Evolutionary conservation across 192 early-diverging fungal species (phyloP).

Genomic region (Paraglomus brasilianum): DNA sequence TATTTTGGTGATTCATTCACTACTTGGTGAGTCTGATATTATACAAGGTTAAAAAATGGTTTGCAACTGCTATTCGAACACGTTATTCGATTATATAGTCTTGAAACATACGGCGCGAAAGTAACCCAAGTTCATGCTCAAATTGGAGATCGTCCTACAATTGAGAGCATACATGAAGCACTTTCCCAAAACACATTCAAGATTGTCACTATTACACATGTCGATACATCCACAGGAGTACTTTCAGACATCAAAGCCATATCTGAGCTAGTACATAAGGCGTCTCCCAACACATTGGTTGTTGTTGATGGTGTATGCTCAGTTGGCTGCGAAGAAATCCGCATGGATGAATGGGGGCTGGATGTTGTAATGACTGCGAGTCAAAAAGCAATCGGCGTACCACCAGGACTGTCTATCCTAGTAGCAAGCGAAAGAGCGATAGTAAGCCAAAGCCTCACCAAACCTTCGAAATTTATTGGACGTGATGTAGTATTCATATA

Average conservation of each 20-base stretch:
- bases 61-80: neutral
- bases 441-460: conserved; percentile 5
- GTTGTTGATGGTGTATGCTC: conserved; percentile 96
- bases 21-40: conserved; percentile 65
- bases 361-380: conserved; percentile 91
- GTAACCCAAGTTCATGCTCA: conserved; percentile 73
- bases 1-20: conserved; percentile 96
- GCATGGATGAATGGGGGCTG: conserved; percentile 88
- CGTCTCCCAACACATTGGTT: conserved; percentile 86
- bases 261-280: conserved; percentile 64
- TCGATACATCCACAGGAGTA: conserved; percentile 95
- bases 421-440: conserved; percentile 79
- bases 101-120: conserved; percentile 87
- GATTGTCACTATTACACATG: conserved; percentile 90
- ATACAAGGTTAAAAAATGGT: conserved; percentile 1
- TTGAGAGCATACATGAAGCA: conserved; percentile 65
- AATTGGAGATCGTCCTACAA: conserved; percentile 67
- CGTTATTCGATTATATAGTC: conserved; percentile 37
- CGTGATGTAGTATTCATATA: no score
- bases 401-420: conserved; percentile 89
- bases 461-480: no score
- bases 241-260: conserved; percentile 80
- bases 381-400: conserved; percentile 94
- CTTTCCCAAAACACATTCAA: conserved; percentile 72
- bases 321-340: conserved; percentile 88